Percentiles rank a stretch among this genome's conserved stretches.
Conservation (phyloP, 2,329 filamentous ascomycete species). For the Ilyonectria robusta region DNA sequence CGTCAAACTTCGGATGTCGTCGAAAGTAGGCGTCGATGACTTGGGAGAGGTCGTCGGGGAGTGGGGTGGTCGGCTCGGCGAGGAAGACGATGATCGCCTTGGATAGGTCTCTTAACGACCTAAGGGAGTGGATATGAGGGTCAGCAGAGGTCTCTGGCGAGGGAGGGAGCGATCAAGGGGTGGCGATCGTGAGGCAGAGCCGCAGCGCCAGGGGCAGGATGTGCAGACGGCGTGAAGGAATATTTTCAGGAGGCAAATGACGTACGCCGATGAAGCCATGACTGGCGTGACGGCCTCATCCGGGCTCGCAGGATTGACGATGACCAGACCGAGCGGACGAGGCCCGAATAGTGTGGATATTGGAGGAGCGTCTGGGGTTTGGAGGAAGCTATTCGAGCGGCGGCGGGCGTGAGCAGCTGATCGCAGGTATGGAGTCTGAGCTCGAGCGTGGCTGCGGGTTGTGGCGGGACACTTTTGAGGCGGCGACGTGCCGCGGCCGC, state of each 20-base stretch:
- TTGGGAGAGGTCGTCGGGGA: conserved; percentile 75
- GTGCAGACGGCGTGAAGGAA: conserved; percentile 31
- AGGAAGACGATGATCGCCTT: conserved; percentile 70
- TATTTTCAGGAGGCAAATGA: conserved; percentile 44
- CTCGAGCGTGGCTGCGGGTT: conserved; percentile 26
- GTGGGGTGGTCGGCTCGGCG: conserved; percentile 67
- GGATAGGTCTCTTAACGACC: conserved; percentile 72
- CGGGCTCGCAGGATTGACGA: conserved; percentile 39
- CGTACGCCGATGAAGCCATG: conserved; percentile 50
- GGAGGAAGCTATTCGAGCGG: conserved; percentile 42
- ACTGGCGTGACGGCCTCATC: conserved; percentile 46
- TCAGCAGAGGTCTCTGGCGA: conserved; percentile 35
- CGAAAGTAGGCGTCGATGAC: conserved; percentile 78
- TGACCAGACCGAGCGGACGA: conserved; percentile 43
- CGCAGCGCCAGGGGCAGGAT: conserved; percentile 29
- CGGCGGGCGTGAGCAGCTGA: conserved; percentile 24
- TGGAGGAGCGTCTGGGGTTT: conserved; percentile 27
- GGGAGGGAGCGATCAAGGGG: conserved; percentile 30
- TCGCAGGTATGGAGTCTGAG: conserved; percentile 14
- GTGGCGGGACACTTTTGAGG: conserved; percentile 35
- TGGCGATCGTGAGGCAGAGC: conserved; percentile 33
- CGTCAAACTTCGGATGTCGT: conserved; percentile 77
- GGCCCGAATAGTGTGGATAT: conserved; percentile 42
- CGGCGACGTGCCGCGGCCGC: conserved; percentile 28
- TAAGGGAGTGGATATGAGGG: conserved; percentile 49